Base-by-base conservation (phyloP, 306 rosid genomes). In the Albizia julibrissin region DNA sequence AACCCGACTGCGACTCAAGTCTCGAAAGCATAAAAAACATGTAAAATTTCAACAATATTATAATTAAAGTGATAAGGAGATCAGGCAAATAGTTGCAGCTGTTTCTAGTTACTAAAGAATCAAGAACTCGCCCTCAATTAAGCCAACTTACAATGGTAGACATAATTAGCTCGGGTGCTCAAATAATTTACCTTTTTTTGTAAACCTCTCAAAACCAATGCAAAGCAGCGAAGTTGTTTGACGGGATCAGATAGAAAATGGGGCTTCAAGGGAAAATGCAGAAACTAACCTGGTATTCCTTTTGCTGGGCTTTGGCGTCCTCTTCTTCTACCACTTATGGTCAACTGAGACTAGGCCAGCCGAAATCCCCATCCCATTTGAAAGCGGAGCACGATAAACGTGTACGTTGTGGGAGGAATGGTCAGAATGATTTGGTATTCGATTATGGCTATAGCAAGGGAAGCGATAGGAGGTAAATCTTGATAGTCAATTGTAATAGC, bases 391-490 rank as follows among this genome's bases (percentile, higher is more conserved):
- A 61, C 37, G 37, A 26, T 54, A 8, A 21, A 21, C 1, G 58
- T 18, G 58, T 16, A 50, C 81, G 80, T 62, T 87, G 85, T 69
- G 81, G 86, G 83, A 78, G 85, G 29, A 81, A 78, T 70, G 81
- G 75, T 84, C 56, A 83, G 42, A 37, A 73, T 79, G 84, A 88
- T 85, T 83, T 72, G 85, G 91, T 76, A 47, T 52, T 33, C 37
- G 79, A 89, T 83, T 82, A 87, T 81, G 88, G 88, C 88, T 59
- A 66, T 58, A 79, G 47, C 74, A 50, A 10, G 39, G 76, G 72
- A 86, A 85, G 79, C 77, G 89, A 91, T 86, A 85, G n/a, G n/a
- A 69, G 40, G 88, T 86, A 87, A 69, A 27, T 66, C 70, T 69
- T 34, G 50, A 52, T 75, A 16, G 72, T 72, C 40, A 68, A 43